Evolutionary conservation across 2,329 filamentous ascomycete genomes (phyloP).

Genomic region (Diaporthe destruens): DNA sequence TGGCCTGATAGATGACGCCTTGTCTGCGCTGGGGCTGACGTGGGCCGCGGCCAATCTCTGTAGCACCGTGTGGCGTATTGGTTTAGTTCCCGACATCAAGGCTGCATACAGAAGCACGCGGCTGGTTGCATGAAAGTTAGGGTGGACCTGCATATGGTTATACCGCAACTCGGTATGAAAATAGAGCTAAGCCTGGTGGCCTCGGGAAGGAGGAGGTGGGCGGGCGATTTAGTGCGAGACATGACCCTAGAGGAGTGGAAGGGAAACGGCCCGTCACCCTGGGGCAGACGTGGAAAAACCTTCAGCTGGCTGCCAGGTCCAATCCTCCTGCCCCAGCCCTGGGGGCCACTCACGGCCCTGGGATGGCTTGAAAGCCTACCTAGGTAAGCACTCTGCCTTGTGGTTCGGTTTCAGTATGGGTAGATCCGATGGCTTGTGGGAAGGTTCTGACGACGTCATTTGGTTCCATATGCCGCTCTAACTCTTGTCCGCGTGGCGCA

Average conservation of each 20-base stretch:
- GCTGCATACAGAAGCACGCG: background rate
- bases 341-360: background rate
- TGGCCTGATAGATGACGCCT: conserved; percentile 2
- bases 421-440: background rate
- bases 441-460: background rate
- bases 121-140: background rate
- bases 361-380: background rate
- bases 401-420: background rate
- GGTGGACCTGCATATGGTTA: background rate
- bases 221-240: background rate
- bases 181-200: background rate
- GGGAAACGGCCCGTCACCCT: background rate
- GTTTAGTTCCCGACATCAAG: background rate
- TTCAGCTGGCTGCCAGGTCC: background rate
- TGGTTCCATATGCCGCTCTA: background rate
- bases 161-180: background rate
- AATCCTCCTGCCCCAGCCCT: background rate
- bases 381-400: background rate
- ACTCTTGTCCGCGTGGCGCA: background rate
- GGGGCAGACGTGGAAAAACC: background rate
- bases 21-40: background rate
- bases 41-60: background rate
- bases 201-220: background rate
- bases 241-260: background rate
- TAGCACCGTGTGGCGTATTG: background rate